Conservation (phyloP, 768 basidiomycete genomes). For the Pulveroboletus sp. region DNA sequence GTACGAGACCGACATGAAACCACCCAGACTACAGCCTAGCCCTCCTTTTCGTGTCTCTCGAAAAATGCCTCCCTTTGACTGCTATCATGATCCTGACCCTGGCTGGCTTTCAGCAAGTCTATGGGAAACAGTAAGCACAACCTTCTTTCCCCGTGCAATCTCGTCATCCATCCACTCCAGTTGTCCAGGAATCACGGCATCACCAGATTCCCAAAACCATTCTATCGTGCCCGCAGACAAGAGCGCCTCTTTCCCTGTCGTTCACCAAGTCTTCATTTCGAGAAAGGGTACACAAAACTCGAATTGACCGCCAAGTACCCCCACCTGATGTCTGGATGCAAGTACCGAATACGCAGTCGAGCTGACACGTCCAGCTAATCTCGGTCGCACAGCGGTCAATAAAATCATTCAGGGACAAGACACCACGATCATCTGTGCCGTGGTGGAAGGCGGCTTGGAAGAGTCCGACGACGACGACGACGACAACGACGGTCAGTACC, state of each 20-base stretch:
- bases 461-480: slow-evolving; percentile 34
- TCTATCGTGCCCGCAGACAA: slow-evolving; percentile 19
- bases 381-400: slow-evolving; percentile 43
- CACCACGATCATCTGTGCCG: slow-evolving; percentile 44
- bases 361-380: slow-evolving; percentile 1
- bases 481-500: slow-evolving; percentile 22
- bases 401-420: slow-evolving; percentile 46
- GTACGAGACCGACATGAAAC: not conserved
- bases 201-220: slow-evolving; percentile 22
- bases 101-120: slow-evolving; percentile 13
- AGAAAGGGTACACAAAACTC: slow-evolving; percentile 25
- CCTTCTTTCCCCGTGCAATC: not conserved
- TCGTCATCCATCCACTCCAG: slow-evolving; percentile 7
- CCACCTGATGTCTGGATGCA: slow-evolving; percentile 44
- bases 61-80: slow-evolving; percentile 18
- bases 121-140: slow-evolving; percentile 22
- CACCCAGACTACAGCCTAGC: not conserved
- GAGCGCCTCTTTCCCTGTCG: slow-evolving; percentile 20
- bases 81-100: too few relatives aligned
- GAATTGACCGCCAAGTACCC: slow-evolving; percentile 35
- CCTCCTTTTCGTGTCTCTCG: slow-evolving; percentile 13
- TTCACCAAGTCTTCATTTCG: slow-evolving; percentile 23
- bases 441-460: slow-evolving; percentile 43
- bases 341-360: slow-evolving; percentile 1
- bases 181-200: slow-evolving; percentile 9